Percentiles rank a stretch among this genome's conserved stretches.
phyloP scores from a whole-genome alignment of 1,284 basidiomycete species.

The Boletus mariae region DNA sequence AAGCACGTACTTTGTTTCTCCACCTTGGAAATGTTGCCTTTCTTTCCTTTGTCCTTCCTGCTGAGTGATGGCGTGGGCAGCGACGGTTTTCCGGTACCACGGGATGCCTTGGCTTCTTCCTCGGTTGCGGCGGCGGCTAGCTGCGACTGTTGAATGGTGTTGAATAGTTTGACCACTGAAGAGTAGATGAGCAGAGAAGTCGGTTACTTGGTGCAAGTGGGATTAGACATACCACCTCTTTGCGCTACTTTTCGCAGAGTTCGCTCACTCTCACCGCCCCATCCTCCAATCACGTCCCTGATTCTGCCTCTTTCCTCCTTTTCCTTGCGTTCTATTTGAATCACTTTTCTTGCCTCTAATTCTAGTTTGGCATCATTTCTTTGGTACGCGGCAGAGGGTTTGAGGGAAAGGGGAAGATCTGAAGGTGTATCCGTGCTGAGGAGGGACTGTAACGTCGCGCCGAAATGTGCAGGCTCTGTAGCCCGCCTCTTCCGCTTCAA shows the following conservation, averaged over 20 bases:
- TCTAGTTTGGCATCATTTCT: slow-evolving; percentile 73
- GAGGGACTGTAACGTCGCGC: slow-evolving; percentile 64
- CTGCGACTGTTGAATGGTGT: slow-evolving; percentile 77
- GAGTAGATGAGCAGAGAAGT: neutral
- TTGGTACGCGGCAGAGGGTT: slow-evolving; percentile 64
- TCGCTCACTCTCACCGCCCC: slow-evolving; percentile 77
- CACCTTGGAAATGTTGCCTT: slow-evolving; percentile 48
- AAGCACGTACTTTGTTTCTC: slow-evolving; percentile 53
- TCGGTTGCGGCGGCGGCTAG: slow-evolving; percentile 46
- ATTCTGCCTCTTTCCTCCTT: slow-evolving; percentile 71
- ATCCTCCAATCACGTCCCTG: slow-evolving; percentile 75
- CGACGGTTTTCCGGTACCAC: slow-evolving; percentile 71
- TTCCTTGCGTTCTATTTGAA: slow-evolving; percentile 69
- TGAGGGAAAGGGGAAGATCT: slow-evolving; percentile 66
- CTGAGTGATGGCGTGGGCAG: slow-evolving; percentile 59
- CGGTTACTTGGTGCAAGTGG: neutral
- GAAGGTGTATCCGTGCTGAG: slow-evolving; percentile 66
- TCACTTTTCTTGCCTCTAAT: slow-evolving; percentile 60
- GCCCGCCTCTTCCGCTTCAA: slow-evolving; percentile 76
- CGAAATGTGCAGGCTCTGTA: slow-evolving; percentile 70
- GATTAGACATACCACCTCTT: slow-evolving; percentile 59
- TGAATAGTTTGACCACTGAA: slow-evolving; percentile 77
- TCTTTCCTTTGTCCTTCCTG: slow-evolving; percentile 44
- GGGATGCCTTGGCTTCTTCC: slow-evolving; percentile 54
- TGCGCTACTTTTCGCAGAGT: slow-evolving; percentile 77